Percentiles rank a stretch among this genome's conserved stretches.
phyloP scores from a whole-genome alignment of 306 rosid species.

The Dalbergia cochinchinensis region DNA sequence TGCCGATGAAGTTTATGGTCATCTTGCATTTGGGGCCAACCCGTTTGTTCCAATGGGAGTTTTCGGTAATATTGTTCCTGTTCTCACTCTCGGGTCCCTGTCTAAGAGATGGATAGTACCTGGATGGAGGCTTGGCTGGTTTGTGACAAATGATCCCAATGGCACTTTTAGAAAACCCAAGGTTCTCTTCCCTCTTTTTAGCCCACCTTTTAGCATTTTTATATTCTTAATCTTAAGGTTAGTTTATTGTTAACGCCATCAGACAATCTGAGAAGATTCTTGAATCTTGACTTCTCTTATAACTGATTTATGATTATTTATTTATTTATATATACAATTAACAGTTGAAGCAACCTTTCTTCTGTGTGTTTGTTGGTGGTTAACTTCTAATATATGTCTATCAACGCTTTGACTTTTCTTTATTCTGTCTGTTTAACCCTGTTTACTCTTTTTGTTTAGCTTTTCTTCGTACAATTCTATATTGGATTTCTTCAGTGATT shows the following conservation, averaged over 20 bases:
- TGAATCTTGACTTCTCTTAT: background rate
- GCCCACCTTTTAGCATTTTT: background rate
- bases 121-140: constrained; percentile 99
- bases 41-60: constrained; percentile 97
- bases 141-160: constrained; percentile 83
- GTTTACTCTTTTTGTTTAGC: constrained; percentile 1
- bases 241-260: background rate
- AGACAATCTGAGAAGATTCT: constrained; percentile 13
- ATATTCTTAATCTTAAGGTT: constrained; percentile 9
- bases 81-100: constrained; percentile 89
- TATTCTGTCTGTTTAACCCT: background rate
- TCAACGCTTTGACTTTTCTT: background rate
- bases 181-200: constrained; percentile 50
- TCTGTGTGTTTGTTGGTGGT: background rate
- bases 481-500: constrained; percentile 10
- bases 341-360: background rate
- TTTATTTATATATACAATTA: background rate
- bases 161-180: constrained; percentile 78
- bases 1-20: constrained; percentile 99
- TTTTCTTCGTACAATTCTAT: background rate
- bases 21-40: constrained; percentile 82
- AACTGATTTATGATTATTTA: background rate
- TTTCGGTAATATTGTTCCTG: constrained; percentile 85
- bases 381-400: background rate
- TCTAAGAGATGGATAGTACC: constrained; percentile 99